phyloP scores from a whole-genome alignment of 2,329 filamentous ascomycete species.

The Didymella pinodella region DNA sequence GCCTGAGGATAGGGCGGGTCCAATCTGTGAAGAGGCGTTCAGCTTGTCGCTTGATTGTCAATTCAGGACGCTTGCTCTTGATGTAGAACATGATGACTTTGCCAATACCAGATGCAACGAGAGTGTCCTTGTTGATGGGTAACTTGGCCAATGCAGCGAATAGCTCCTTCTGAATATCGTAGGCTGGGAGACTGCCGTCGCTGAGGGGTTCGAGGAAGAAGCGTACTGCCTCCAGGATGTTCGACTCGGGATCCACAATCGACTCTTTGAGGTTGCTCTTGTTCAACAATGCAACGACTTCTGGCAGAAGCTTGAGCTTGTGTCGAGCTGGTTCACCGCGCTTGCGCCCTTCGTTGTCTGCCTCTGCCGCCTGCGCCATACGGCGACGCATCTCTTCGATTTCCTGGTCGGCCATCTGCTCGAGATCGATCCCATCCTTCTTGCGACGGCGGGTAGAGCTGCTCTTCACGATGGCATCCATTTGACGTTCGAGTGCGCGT shows the following conservation, averaged over 20 bases:
- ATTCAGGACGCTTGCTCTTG: constrained; percentile 88
- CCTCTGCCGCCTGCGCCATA: constrained; percentile 90
- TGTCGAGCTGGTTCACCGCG: constrained; percentile 82
- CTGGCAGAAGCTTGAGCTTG: constrained; percentile 91
- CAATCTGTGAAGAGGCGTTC: constrained; percentile 93
- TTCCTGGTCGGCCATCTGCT: constrained; percentile 87
- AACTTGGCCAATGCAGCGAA: constrained; percentile 81
- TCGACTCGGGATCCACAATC: constrained; percentile 91
- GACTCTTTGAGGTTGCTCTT: constrained; percentile 85
- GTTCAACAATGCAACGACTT: constrained; percentile 87
- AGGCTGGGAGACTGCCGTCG: constrained; percentile 91
- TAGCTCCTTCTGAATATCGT: constrained; percentile 95
- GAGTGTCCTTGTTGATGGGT: constrained; percentile 87
- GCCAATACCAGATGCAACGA: constrained; percentile 91
- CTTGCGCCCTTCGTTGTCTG: constrained; percentile 83
- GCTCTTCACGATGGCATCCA: constrained; percentile 88
- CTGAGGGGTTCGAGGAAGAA: constrained; percentile 97
- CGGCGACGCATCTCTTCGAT: constrained; percentile 85
- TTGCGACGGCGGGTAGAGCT: constrained; percentile 76
- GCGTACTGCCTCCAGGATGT: constrained; percentile 91
- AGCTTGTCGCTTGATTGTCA: constrained; percentile 89
- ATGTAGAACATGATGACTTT: constrained; percentile 98
- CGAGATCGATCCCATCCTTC: constrained; percentile 90
- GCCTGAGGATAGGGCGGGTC: constrained; percentile 92
- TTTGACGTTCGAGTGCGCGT: constrained; percentile 82